Evolutionary conservation across 306 rosid genomes (phyloP), one percentile per base, ranked within the genome.

Genomic region (Vachellia pachyceras): DNA sequence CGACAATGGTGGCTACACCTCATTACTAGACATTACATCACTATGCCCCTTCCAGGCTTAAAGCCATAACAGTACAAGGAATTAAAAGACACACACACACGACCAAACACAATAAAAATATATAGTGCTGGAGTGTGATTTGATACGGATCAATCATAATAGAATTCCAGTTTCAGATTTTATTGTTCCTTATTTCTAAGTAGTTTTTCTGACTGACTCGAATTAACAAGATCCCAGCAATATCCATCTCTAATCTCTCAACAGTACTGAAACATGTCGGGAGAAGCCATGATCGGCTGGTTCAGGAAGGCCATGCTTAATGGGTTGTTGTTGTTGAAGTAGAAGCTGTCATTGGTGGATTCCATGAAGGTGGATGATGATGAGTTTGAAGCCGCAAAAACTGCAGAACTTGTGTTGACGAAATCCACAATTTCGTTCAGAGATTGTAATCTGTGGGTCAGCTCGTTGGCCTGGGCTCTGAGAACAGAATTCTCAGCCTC

Each of bases 401-500:
- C 77, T 0, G 78, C 92, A 82, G 50, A 68, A 40, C 5, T 79
- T 84, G 84, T 66, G 69, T 87, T 82, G 49, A 92, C 57, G 88
- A 90, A 86, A 29, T 67, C 39, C 69, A 78, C 58, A 17, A 94
- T 92, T 72, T 94, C 95, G 13, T 84, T 82, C 57, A 92, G 65
- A 11, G 97, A 91, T 47, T 89, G 86, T 18, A 94, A 25, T 25
- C 97, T 84, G 80, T 85, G 86, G 49, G 77, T 85, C 1, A 94
- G 92, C 71, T 94, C 98, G 40, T 58, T 80, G 67, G 74, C 84
- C 71, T 94, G 98, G 45, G 97, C 97, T 79, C 89, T 88, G 22
- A 94, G 92, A 0, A 94, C 86, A 1, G 97, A 92, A 66, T 94
- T 94, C 50, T 91, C 92, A 7, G 95, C 64, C 77, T 94, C 97